Evolutionary conservation across 208 protist species (phyloP), one percentile per base, ranked within the genome.

Genomic region (Balamuthia mandrillaris): DNA sequence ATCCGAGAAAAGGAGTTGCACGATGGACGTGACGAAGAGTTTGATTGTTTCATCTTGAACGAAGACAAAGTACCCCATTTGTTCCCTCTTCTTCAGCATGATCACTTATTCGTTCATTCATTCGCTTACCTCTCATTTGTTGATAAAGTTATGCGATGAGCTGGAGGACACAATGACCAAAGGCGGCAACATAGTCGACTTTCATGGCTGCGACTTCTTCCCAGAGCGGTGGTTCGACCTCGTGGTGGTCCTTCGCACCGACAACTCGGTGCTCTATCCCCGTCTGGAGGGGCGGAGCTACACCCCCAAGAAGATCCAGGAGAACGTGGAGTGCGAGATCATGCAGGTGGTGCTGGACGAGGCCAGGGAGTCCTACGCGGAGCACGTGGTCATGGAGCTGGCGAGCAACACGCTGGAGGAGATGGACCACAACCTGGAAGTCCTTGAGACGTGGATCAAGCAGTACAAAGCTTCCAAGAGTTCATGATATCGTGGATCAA

Each of bases 311-410:
- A 99, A 99, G 89, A 91, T 96, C 21, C 66, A 90, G n/a, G 97
- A 98, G 61, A 99, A 99, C 91, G 93, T 98, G 54, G 95, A 98
- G 91, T 95, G 94, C 47, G 98, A 99, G 88, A 99, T 99, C 87
- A 96, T 98, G 90, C 92, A 96, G 78, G 92, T 98, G n/a, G 94
- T 96, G 75, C 91, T 98, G 45, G 96, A 98, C 61, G 98, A 99
- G 87, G 97, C 97, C 14, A 81, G 79, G n/a, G 93, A 94, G 39
- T 89, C 93, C 5, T 99, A 98, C 91, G 86, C 91, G 39, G 83
- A 94, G 0, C 93, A 95, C n/a, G 94, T 98, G 42, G 44, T 99
- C 16, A 84, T 95, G 16, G 91, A 95, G 58, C 89, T 96, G 10
- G 83, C 89, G 31, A 98, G 94, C 85, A 94, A 98, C 87, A 96